Conservation (phyloP, 106 monocot genomes). For the Allium sativum region DNA sequence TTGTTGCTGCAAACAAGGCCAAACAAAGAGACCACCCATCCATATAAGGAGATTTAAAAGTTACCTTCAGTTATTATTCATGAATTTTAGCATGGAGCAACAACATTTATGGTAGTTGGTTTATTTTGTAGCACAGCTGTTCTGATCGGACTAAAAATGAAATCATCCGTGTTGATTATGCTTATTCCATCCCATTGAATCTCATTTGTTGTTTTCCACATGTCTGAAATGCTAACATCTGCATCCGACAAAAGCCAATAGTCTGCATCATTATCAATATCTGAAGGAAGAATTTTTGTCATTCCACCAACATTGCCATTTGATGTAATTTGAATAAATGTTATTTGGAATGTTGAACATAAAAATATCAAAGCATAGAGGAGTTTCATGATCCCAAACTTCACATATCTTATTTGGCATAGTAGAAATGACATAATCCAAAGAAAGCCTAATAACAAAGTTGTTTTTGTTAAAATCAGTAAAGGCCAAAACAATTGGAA, state of each 20-base stretch:
- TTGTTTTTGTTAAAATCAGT: no score
- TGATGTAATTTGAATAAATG: no score
- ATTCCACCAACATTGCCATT: conserved; percentile 59
- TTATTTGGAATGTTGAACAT: no score
- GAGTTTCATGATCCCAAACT: no score
- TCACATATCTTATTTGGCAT: no score
- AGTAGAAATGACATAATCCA: no score
- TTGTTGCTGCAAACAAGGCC: background rate
- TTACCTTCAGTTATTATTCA: background rate
- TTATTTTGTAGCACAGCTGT: conserved; percentile 24
- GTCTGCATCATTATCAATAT: conserved; percentile 77
- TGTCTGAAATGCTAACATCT: conserved; percentile 57
- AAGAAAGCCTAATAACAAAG: no score
- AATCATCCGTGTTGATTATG: conserved; percentile 28
- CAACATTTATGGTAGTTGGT: background rate
- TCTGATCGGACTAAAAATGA: conserved; percentile 20
- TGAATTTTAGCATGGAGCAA: background rate
- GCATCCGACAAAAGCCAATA: conserved; percentile 60
- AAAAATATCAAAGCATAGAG: no score
- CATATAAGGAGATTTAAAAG: background rate
- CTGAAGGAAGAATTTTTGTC: conserved; percentile 75
- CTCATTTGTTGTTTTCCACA: conserved; percentile 45
- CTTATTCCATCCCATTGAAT: conserved; percentile 40
- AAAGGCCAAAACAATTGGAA: no score
- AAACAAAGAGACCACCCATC: background rate